Conservation (phyloP, 2,329 filamentous ascomycete genomes). For the Coniochaeta sp. region DNA sequence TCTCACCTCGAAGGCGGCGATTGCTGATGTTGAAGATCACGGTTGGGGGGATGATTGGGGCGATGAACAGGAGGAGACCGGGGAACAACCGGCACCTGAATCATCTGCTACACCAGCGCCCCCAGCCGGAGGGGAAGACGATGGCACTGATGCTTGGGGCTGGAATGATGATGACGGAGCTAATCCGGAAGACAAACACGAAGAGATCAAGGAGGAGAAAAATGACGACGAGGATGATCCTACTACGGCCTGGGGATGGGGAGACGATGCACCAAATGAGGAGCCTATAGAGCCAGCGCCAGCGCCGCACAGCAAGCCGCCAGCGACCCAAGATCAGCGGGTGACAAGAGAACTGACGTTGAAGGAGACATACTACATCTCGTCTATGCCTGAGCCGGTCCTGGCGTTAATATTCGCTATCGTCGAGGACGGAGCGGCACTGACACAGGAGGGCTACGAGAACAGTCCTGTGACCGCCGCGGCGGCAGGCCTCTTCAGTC, state of each 20-base stretch:
- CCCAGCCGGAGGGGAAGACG: constrained; percentile 21
- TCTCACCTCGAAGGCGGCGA: constrained; percentile 47
- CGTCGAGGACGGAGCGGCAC: constrained; percentile 51
- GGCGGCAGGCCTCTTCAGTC: constrained; percentile 60
- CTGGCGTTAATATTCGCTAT: constrained; percentile 57
- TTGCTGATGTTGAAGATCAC: constrained; percentile 34
- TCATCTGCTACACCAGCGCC: not conserved
- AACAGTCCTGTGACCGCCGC: constrained; percentile 57
- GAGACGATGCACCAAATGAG: constrained; percentile 52
- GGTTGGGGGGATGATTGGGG: constrained; percentile 82
- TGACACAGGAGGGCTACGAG: constrained; percentile 42
- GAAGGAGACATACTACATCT: constrained; percentile 81
- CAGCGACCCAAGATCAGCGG: constrained; percentile 5
- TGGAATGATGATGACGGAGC: constrained; percentile 25
- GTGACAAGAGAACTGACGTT: constrained; percentile 62
- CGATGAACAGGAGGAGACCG: constrained; percentile 49
- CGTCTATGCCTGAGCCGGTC: constrained; percentile 76
- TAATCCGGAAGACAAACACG: constrained; percentile 16
- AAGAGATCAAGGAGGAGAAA: constrained; percentile 21
- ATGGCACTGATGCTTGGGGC: constrained; percentile 28
- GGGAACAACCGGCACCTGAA: constrained; percentile 10
- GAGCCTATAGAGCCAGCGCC: constrained; percentile 5
- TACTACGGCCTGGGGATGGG: constrained; percentile 79
- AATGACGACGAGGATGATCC: constrained; percentile 37
- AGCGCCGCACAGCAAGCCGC: not conserved